Percentiles rank a stretch among this genome's conserved stretches.
phyloP scores from a whole-genome alignment of 2,329 filamentous ascomycete species.

The Diplodia intermedia region DNA sequence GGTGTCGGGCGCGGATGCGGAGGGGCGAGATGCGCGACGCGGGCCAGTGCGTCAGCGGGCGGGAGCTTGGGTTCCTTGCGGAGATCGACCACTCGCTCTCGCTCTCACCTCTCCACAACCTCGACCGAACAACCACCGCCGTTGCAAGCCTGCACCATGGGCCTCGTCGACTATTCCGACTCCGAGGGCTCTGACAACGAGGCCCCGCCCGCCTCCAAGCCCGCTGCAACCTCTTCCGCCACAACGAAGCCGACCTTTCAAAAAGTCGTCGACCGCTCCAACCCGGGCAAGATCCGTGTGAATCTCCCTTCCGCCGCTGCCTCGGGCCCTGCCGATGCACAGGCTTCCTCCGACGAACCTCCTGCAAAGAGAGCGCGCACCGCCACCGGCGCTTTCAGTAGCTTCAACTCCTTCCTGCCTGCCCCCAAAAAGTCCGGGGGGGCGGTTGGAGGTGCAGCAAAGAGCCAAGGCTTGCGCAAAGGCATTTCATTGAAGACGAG shows the following conservation, averaged over 20 bases:
- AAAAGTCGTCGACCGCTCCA: slow-evolving; percentile 81
- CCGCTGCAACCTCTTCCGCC: slow-evolving; percentile 42
- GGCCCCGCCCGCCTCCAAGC: slow-evolving; percentile 41
- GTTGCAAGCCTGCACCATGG: slow-evolving; percentile 60
- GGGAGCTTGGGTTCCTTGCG: slow-evolving; percentile 24
- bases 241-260: slow-evolving; percentile 68
- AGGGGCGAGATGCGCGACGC: slow-evolving; percentile 30
- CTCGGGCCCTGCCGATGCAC: slow-evolving; percentile 38
- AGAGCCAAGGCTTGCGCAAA: slow-evolving; percentile 54
- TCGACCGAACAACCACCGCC: slow-evolving; percentile 3
- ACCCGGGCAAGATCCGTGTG: slow-evolving; percentile 83
- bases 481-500: slow-evolving; percentile 82
- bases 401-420: slow-evolving; percentile 86
- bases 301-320: slow-evolving; percentile 68
- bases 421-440: slow-evolving; percentile 70
- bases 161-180: slow-evolving; percentile 82
- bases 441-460: slow-evolving; percentile 40
- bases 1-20: slow-evolving; percentile 14
- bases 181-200: slow-evolving; percentile 74
- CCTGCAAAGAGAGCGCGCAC: slow-evolving; percentile 75
- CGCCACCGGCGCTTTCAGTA: slow-evolving; percentile 71
- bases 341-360: slow-evolving; percentile 52
- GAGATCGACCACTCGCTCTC: not conserved
- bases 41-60: slow-evolving; percentile 25
- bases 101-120: not conserved